phyloP scores from a whole-genome alignment of 2,329 filamentous ascomycete genomes.

The Zymoseptoria brevis region DNA sequence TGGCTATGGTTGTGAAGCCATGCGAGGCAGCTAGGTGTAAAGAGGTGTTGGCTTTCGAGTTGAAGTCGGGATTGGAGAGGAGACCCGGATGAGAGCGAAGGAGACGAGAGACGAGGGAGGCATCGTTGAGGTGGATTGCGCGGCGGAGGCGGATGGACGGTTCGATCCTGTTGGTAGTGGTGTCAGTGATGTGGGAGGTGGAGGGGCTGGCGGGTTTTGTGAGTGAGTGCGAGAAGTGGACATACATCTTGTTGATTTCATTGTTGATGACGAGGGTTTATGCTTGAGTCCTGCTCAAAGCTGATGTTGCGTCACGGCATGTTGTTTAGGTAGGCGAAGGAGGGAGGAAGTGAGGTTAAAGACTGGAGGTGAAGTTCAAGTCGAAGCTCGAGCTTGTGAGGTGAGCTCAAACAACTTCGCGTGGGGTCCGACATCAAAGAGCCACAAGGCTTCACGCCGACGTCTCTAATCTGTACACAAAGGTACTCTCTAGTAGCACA shows the following conservation, averaged over 20 bases:
- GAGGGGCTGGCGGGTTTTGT: background rate
- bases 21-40: constrained; percentile 72
- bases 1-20: constrained; percentile 60
- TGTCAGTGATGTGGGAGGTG: background rate
- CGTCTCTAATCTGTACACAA: background rate
- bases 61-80: constrained; percentile 71
- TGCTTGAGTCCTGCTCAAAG: constrained; percentile 18
- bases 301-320: background rate
- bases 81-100: constrained; percentile 62
- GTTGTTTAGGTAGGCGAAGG: background rate
- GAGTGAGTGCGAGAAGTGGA: background rate
- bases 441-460: no score
- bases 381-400: background rate
- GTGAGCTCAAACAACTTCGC: no score
- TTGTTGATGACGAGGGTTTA: background rate
- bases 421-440: no score
- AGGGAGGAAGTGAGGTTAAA: background rate
- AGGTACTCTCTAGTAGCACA: constrained; percentile 4
- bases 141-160: constrained; percentile 69
- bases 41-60: constrained; percentile 70
- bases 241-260: constrained; percentile 2
- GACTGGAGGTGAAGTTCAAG: constrained; percentile 4
- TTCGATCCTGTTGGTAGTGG: constrained; percentile 55
- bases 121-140: constrained; percentile 69
- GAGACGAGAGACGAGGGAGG: constrained; percentile 67